Base-by-base conservation (phyloP, 2,329 filamentous ascomycete genomes). In the Purpureocillium takamizusanense region DNA sequence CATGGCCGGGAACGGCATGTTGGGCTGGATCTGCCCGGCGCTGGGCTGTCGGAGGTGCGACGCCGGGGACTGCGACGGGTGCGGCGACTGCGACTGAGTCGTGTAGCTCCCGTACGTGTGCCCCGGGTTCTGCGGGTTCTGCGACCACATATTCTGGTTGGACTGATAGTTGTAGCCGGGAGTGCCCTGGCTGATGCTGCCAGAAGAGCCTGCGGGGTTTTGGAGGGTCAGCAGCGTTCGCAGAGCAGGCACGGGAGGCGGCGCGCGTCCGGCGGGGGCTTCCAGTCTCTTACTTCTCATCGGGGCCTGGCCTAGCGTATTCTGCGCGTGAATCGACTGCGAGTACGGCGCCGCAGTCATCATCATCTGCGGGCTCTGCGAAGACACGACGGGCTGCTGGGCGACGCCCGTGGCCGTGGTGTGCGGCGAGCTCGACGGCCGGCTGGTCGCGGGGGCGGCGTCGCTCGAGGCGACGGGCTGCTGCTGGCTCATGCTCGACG, bases 261-360 rank as follows among this genome's bases (percentile, higher is more conserved):
- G n/a, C n/a, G n/a, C n/a, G n/a, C n/a, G n/a, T n/a, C n/a, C n/a
- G n/a, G n/a, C n/a, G n/a, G n/a, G n/a, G n/a, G n/a, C n/a, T n/a
- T n/a, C n/a, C n/a, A n/a, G 12, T 14, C 12, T 30, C 64, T 83
- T 80, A 54, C 75, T 72, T 61, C 84, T 78, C 59, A 87, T 78
- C 17, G 69, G 79, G 17, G 86, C 81, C 55, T 86, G 83, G 23
- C 74, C 74, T 55, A 88, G 78, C 30, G 81, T 72, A 53, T 77
- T 81, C 53, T 84, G 84, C 28, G 81, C 74, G 53, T 85, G 80
- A 36, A 81, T 69, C 38, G 84, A 74, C 53, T 81, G 83, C 38
- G 81, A 77, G 60, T 88, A 94, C 2, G 76, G 70, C 44, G 65
- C 75, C 49, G 60, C 74, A 48, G 73, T 72, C 71, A 78, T 78